A percentile compares a stretch with the other conserved stretches of the same genome.
phyloP scores from a whole-genome alignment of 768 basidiomycete genomes.

The Podaxis sp. region DNA sequence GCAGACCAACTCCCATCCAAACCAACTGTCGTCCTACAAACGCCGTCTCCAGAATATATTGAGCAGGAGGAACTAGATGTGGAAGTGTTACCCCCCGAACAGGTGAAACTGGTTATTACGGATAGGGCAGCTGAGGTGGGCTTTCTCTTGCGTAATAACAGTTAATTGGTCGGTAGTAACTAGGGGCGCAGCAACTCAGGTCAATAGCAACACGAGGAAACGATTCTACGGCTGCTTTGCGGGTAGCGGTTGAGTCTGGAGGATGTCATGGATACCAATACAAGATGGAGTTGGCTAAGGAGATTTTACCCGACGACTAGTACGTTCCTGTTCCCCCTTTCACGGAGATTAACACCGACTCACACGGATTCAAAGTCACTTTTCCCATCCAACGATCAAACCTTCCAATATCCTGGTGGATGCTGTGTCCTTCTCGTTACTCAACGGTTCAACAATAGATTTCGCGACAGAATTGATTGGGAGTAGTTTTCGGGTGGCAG shows the following conservation, averaged over 20 bases:
- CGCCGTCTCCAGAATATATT: constrained; percentile 50
- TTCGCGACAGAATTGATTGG: constrained; percentile 95
- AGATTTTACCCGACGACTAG: constrained; percentile 76
- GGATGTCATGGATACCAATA: constrained; percentile 99
- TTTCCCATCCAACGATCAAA: constrained; percentile 64
- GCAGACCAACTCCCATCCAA: constrained; percentile 39
- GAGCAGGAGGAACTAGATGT: constrained; percentile 61
- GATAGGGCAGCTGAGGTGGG: constrained; percentile 74
- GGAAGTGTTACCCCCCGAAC: constrained; percentile 47
- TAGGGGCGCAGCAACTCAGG: constrained; percentile 61
- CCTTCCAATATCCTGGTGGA: constrained; percentile 83
- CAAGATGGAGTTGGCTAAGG: constrained; percentile 76
- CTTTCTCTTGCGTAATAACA: neutral
- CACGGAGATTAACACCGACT: constrained; percentile 4
- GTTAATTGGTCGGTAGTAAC: constrained; percentile 6
- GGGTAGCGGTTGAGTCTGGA: constrained; percentile 87
- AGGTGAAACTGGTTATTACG: constrained; percentile 57
- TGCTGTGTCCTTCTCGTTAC: constrained; percentile 73
- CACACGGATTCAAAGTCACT: constrained; percentile 41
- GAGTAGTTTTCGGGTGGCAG: constrained; percentile 75
- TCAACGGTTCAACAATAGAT: constrained; percentile 88
- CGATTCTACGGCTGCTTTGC: constrained; percentile 60
- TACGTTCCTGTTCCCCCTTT: constrained; percentile 32
- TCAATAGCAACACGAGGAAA: constrained; percentile 63
- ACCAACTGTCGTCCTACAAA: constrained; percentile 43